A percentile compares a stretch with the other conserved stretches of the same genome.
phyloP scores from a whole-genome alignment of 176 grass and related monocot genomes.

The Alloteropsis semialata region DNA sequence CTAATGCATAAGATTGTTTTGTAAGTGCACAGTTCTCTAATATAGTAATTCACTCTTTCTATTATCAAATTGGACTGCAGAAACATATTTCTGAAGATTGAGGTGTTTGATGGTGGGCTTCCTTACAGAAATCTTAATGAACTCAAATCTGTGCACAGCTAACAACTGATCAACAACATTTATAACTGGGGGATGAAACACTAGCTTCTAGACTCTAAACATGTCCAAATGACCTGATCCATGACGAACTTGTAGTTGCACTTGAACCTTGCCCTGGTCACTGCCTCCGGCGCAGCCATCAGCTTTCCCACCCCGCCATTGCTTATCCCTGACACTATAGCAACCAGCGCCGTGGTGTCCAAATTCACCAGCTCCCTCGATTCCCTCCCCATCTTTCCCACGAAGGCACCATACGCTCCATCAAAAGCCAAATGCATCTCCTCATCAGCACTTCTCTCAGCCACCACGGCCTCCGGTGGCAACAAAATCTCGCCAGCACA shows the following conservation, averaged over 20 bases:
- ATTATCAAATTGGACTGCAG: background rate
- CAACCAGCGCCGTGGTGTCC: slow-evolving; percentile 83
- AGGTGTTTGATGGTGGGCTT: background rate
- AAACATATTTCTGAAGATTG: background rate
- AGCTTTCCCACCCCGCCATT: slow-evolving; percentile 61
- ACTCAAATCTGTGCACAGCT: background rate
- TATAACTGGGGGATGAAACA: slow-evolving; percentile 2
- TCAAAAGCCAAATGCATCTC: slow-evolving; percentile 26
- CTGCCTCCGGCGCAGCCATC: slow-evolving; percentile 41
- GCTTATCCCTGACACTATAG: slow-evolving; percentile 84
- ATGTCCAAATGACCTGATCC: slow-evolving; percentile 53
- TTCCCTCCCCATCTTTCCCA: slow-evolving; percentile 42
- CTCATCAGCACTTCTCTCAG: slow-evolving; percentile 5
- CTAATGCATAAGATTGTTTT: background rate
- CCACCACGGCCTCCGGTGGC: background rate
- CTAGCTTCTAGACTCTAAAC: background rate
- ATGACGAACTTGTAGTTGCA: slow-evolving; percentile 87
- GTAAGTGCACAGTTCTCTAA: background rate
- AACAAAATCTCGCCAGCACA: background rate
- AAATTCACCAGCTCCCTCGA: slow-evolving; percentile 71
- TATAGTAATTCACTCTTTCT: background rate
- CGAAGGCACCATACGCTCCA: slow-evolving; percentile 32
- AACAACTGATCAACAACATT: background rate
- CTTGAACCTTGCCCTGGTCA: slow-evolving; percentile 73
- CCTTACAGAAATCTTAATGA: background rate